Percentiles rank a stretch among this genome's conserved stretches.
Conservation (phyloP, 208 protist species). For the Crithidia sp. region DNA sequence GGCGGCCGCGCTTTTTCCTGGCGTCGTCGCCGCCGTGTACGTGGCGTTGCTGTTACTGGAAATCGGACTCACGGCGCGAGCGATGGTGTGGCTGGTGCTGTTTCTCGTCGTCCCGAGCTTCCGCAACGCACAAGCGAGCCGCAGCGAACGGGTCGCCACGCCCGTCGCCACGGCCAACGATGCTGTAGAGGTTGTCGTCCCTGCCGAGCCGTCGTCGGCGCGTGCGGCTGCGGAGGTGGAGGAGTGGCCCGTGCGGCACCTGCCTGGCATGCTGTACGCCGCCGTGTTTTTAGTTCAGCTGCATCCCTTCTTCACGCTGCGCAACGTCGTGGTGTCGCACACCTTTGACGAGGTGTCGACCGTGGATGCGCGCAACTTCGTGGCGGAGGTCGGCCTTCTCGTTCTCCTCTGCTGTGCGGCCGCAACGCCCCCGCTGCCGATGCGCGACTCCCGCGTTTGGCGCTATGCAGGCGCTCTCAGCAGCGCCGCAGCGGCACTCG, state of each 20-base stretch:
- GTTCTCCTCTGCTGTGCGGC: conserved; percentile 12
- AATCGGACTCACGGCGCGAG: conserved; percentile 17
- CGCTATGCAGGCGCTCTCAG: neutral
- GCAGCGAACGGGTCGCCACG: neutral
- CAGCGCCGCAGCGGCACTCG: neutral
- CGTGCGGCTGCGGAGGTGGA: neutral
- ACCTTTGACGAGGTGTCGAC: conserved; percentile 23
- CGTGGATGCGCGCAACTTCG: conserved; percentile 22
- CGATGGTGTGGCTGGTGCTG: conserved; percentile 19
- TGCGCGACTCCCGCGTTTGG: neutral
- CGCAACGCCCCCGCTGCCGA: neutral
- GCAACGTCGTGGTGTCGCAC: conserved; percentile 36
- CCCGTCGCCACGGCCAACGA: neutral
- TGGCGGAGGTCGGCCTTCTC: conserved; percentile 6
- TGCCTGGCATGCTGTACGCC: conserved; percentile 34
- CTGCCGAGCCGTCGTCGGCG: neutral
- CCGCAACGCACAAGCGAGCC: neutral
- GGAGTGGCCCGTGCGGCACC: neutral
- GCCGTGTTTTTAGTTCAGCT: conserved; percentile 35
- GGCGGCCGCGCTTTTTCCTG: neutral
- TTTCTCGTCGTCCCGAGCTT: conserved; percentile 8
- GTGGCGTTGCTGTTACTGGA: neutral
- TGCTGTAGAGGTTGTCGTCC: conserved; percentile 10
- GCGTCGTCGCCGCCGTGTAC: conserved; percentile 1
- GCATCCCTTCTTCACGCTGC: conserved; percentile 48